These are phyloP conservation scores for Trifolium subterraneum DNA, from an alignment of 306 rosid genomes.

Conservation along the genomic window DNA sequence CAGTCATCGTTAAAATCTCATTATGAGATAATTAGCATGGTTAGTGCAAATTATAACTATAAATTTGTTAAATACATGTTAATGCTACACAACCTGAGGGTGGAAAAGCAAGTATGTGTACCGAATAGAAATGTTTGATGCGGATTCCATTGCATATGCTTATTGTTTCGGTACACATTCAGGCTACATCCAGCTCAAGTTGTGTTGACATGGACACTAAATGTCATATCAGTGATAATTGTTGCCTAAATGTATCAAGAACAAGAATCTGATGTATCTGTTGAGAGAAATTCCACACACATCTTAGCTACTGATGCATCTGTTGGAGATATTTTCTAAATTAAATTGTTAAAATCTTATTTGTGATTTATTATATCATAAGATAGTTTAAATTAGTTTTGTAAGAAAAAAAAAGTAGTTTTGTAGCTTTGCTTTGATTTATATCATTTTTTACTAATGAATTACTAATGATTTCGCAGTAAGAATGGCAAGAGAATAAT, in stretches of 20 bases:
- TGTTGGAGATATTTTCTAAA: too few relatives aligned
- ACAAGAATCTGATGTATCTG: not conserved
- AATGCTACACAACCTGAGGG: not conserved
- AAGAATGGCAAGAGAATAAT: too few relatives aligned
- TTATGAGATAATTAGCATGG: slow-evolving; percentile 41
- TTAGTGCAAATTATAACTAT: not conserved
- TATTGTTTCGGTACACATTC: not conserved
- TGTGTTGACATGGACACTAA: not conserved
- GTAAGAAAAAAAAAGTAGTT: too few relatives aligned
- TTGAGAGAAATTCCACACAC: too few relatives aligned
- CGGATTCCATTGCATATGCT: not conserved
- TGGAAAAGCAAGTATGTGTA: not conserved
- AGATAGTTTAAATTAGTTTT: too few relatives aligned
- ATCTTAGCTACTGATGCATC: too few relatives aligned
- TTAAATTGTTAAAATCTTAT: too few relatives aligned
- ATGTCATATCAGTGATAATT: not conserved
- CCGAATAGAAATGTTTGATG: not conserved
- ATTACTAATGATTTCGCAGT: too few relatives aligned
- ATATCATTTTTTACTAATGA: too few relatives aligned
- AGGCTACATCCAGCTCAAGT: not conserved
- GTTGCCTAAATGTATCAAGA: not conserved
- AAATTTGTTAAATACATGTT: not conserved
- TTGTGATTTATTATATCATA: too few relatives aligned
- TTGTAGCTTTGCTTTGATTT: too few relatives aligned
- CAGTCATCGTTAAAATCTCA: slow-evolving; percentile 62